Percentiles rank a stretch among this genome's conserved stretches.
phyloP scores from a whole-genome alignment of 2,329 filamentous ascomycete genomes.

The Drechslerella dactyloides region DNA sequence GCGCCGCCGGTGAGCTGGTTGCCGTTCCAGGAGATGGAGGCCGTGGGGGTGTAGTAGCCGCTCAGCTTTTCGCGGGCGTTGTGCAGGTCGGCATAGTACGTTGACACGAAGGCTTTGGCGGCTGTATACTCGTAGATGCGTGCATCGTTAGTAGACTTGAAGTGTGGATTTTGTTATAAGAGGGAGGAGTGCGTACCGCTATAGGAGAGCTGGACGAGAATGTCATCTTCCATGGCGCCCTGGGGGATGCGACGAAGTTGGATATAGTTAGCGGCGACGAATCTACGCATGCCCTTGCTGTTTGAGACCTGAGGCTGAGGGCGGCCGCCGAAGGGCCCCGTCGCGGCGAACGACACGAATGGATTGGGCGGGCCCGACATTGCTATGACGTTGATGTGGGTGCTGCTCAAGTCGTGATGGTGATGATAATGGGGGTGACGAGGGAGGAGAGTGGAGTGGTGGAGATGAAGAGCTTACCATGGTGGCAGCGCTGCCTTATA shows the following conservation, averaged over 20 bases:
- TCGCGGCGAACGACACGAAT: conserved; percentile 12
- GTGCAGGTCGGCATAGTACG: conserved; percentile 78
- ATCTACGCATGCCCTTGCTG: not conserved
- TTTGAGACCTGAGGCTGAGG: not conserved
- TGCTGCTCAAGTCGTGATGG: not conserved
- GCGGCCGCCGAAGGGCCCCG: not conserved
- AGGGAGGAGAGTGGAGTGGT: too few species aligned
- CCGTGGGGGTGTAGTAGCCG: conserved; percentile 71
- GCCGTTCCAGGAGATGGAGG: conserved; percentile 82
- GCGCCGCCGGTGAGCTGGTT: conserved; percentile 68
- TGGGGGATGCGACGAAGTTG: conserved; percentile 4
- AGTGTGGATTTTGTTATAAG: not conserved
- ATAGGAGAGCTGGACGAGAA: conserved; percentile 34
- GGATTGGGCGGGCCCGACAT: not conserved
- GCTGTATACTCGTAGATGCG: conserved; percentile 60
- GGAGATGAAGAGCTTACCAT: conserved; percentile 12
- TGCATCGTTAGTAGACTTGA: not conserved
- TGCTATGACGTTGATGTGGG: not conserved
- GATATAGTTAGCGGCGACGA: not conserved
- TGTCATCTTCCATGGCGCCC: conserved; percentile 25
- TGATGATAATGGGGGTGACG: not conserved
- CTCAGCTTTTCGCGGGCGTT: conserved; percentile 65
- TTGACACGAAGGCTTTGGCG: conserved; percentile 73
- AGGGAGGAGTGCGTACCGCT: conserved; percentile 14
- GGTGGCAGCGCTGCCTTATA: not conserved